Evolutionary conservation across 257 asterid species (phyloP).

Genomic region (Capsicum rhomboideum): DNA sequence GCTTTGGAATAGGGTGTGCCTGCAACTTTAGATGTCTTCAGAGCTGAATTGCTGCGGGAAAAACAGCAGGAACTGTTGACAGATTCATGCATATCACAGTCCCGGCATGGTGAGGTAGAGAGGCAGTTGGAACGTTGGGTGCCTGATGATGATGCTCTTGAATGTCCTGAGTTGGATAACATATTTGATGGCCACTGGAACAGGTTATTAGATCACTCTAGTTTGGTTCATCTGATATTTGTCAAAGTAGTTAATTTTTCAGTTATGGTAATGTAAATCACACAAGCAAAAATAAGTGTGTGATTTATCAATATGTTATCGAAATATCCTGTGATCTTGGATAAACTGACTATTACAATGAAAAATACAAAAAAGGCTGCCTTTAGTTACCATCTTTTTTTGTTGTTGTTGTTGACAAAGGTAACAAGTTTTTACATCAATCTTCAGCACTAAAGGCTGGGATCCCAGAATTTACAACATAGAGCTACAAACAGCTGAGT

Average conservation of each 20-base stretch:
- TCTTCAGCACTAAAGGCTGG: too few relatives aligned
- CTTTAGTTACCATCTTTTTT: neutral
- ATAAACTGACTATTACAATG: neutral
- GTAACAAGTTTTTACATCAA: too few relatives aligned
- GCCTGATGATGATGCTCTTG: conserved; percentile 75
- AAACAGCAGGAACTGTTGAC: conserved; percentile 76
- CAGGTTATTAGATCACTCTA: conserved; percentile 40
- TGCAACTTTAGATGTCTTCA: conserved; percentile 50
- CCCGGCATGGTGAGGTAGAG: conserved; percentile 50
- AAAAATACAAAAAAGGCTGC: neutral
- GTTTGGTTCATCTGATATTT: neutral
- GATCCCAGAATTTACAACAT: too few relatives aligned
- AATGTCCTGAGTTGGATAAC: conserved; percentile 67
- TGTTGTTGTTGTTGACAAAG: too few relatives aligned
- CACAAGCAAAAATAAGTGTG: neutral
- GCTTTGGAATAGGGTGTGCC: conserved; percentile 66
- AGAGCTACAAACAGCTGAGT: too few relatives aligned
- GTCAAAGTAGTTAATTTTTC: neutral
- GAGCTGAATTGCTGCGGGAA: conserved; percentile 51
- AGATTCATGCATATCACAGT: conserved; percentile 86
- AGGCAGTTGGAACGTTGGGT: conserved; percentile 91
- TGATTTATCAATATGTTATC: neutral
- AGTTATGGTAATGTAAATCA: neutral
- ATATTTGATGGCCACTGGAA: conserved; percentile 78
- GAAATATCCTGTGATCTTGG: neutral